Evolutionary conservation across 2,329 filamentous ascomycete genomes (phyloP), one percentile per base, ranked within the genome.

Genomic region (Albophoma yamanashiensis): DNA sequence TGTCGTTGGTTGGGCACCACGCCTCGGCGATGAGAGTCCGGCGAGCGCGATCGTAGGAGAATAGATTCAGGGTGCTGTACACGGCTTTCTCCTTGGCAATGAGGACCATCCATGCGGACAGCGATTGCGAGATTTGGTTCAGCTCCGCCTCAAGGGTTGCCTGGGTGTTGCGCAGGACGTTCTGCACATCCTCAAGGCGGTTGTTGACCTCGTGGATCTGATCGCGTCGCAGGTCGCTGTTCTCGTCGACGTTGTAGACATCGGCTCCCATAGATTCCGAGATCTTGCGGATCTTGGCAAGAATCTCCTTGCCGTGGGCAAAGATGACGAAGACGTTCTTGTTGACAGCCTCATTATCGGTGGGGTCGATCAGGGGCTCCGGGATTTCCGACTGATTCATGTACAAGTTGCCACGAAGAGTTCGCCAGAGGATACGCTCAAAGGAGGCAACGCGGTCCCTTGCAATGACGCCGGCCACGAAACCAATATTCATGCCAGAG

Each of bases 251-350:
- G 66, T 87, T 92, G 81, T 99, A 99, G 63, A 97, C 84, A 71
- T 96, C 91, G 60, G 95, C 94, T 63, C 93, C 91, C 76, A 99
- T 88, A 11, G 92, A 97, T 78, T 99, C 94, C 1, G 93, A 97
- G 63, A 99, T 97, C 83, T 97, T 97, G 71, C 94, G 87, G 72
- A 99, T 97, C 85, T 99, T 99, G 70, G 92, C 90, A 68, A 99
- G 87, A 67, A 99, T 96, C 76, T 97, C 93, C 76, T 96, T 96
- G 71, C 94, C 94, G 70, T 99, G 94, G 15, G 94, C 94, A 69
- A 99, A 99, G 74, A 99, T 99, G 70, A 99, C 93, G 70, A 99
- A 99, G 60, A 99, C 94, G 68, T 97, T 99, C 86, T 99, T 99
- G 79, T 89, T 86, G 67, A 95, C 83, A 64, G 90, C 82, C 76